Percentiles rank a stretch among this genome's conserved stretches.
Conservation (phyloP, 176 grass and related monocot species). For the Carex kokanica region DNA sequence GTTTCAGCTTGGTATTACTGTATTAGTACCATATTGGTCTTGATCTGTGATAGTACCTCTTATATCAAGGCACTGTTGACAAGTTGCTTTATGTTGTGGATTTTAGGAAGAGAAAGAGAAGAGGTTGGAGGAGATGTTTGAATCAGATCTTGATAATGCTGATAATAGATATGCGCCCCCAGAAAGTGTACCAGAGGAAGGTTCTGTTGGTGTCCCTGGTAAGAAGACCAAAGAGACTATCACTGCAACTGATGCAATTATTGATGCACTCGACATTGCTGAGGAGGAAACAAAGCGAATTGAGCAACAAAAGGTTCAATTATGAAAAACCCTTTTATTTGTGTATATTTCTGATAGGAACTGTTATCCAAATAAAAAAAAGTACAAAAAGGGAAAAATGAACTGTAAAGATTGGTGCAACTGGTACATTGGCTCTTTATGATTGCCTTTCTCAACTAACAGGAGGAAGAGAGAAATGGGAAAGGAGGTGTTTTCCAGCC, state of each 20-base stretch:
- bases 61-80: background rate
- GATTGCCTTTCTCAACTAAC: constrained; percentile 19
- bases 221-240: constrained; percentile 91
- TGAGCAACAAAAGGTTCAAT: constrained; percentile 55
- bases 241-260: constrained; percentile 74
- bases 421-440: background rate
- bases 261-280: constrained; percentile 82
- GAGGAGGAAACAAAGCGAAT: constrained; percentile 83
- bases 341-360: background rate
- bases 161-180: constrained; percentile 71
- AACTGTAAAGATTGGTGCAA: background rate
- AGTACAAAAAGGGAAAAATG: background rate
- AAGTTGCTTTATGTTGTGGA: constrained; percentile 12
- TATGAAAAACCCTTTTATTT: background rate
- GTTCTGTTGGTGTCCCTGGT: constrained; percentile 75
- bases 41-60: background rate
- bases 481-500: constrained; percentile 52
- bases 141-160: constrained; percentile 73
- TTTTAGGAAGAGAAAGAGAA: constrained; percentile 85
- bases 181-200: constrained; percentile 80
- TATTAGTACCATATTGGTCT: background rate
- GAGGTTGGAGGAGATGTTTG: constrained; percentile 84
- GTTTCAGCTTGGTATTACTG: background rate
- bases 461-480: constrained; percentile 67
- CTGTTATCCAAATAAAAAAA: background rate